Conservation (phyloP, 345 rosid species). For the Isatis tinctoria region DNA sequence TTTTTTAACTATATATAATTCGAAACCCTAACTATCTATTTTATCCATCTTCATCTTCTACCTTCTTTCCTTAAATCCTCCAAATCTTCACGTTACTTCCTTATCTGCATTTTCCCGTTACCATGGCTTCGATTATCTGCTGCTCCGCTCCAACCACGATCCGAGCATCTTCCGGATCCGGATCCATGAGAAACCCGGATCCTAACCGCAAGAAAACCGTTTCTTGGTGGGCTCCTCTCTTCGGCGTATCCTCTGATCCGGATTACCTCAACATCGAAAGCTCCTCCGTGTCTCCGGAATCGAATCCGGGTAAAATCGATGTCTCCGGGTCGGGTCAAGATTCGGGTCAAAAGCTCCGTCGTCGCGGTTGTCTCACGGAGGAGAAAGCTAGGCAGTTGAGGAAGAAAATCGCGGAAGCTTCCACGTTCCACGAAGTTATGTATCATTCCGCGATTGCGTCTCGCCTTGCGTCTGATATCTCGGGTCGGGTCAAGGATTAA, state of each 20-base stretch:
- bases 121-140: slow-evolving; percentile 46
- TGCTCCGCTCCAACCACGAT: slow-evolving; percentile 33
- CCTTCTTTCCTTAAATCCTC: neutral
- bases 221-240: slow-evolving; percentile 69
- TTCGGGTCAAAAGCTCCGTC: slow-evolving; percentile 32
- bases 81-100: neutral
- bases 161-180: slow-evolving; percentile 41
- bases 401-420: slow-evolving; percentile 46
- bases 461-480: slow-evolving; percentile 56
- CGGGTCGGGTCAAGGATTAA: slow-evolving; percentile 28
- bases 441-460: slow-evolving; percentile 79
- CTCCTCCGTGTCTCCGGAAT: neutral
- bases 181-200: slow-evolving; percentile 19
- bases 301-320: neutral
- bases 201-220: slow-evolving; percentile 22
- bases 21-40: neutral
- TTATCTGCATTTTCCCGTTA: neutral
- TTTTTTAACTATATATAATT: neutral
- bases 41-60: neutral
- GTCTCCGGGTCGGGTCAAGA: slow-evolving; percentile 18
- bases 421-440: slow-evolving; percentile 63
- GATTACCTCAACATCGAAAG: slow-evolving; percentile 44
- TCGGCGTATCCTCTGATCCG: slow-evolving; percentile 57
- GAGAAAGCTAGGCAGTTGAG: slow-evolving; percentile 64
- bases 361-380: slow-evolving; percentile 57